Evolutionary conservation across 176 grass and related monocot genomes (phyloP).

Genomic region (Saccharum spontaneum): DNA sequence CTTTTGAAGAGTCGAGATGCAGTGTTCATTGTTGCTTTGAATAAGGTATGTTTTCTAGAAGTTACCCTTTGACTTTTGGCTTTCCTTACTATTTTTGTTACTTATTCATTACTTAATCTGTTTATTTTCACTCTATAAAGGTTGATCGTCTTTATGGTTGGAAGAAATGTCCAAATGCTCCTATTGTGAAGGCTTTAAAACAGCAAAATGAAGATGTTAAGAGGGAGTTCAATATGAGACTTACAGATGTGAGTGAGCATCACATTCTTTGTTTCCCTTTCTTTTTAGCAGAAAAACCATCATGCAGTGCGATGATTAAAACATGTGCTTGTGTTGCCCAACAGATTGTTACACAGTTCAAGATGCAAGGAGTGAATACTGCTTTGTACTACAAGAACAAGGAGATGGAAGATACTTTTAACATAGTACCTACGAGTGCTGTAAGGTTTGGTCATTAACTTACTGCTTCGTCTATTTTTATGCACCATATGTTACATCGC

Average conservation of each 20-base stretch:
- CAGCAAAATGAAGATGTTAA: slow-evolving; percentile 93
- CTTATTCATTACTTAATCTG: slow-evolving; percentile 28
- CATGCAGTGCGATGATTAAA: background rate
- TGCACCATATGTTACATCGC: background rate
- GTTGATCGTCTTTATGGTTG: slow-evolving; percentile 98
- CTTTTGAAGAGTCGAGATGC: slow-evolving; percentile 74
- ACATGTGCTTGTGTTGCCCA: slow-evolving; percentile 19
- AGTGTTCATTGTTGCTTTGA: slow-evolving; percentile 96
- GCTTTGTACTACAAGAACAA: slow-evolving; percentile 95
- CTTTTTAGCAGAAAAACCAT: background rate
- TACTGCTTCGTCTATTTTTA: background rate
- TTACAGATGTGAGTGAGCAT: slow-evolving; percentile 69
- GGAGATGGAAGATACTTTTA: slow-evolving; percentile 87
- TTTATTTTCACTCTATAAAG: slow-evolving; percentile 45
- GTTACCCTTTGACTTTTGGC: background rate
- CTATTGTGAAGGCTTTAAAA: slow-evolving; percentile 76
- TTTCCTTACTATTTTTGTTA: slow-evolving; percentile 18
- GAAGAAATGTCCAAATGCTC: slow-evolving; percentile 69
- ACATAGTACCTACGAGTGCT: slow-evolving; percentile 97
- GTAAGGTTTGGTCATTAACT: slow-evolving; percentile 51
- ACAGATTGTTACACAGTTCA: slow-evolving; percentile 86
- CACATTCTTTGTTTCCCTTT: slow-evolving; percentile 8
- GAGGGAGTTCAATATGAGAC: slow-evolving; percentile 85
- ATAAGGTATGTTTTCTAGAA: slow-evolving; percentile 68
- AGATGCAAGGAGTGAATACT: slow-evolving; percentile 96